Evolutionary conservation across 73 alveolate species (phyloP).

Genomic region (Paramecium primaurelia): DNA sequence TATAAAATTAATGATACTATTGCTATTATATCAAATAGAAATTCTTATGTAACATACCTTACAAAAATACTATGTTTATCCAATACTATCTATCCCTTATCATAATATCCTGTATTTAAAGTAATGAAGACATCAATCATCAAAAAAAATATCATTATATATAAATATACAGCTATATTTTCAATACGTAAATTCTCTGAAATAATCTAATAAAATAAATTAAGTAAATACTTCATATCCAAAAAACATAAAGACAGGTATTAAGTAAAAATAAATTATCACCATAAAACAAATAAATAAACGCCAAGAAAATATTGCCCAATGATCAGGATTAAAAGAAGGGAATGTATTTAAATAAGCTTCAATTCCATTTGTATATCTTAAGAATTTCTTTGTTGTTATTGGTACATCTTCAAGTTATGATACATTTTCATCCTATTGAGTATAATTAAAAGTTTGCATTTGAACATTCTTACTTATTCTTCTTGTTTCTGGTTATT

Average conservation of each 20-base stretch:
- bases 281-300: neutral
- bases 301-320: neutral
- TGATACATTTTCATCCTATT: neutral
- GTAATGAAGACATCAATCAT: neutral
- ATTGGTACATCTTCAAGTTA: neutral
- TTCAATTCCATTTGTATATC: neutral
- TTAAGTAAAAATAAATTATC: neutral
- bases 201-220: neutral
- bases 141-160: neutral
- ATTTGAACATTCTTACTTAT: neutral
- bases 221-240: slow-evolving; percentile 35
- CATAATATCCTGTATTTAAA: slow-evolving; percentile 29
- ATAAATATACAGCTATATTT: neutral
- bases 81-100: slow-evolving; percentile 3
- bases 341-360: neutral
- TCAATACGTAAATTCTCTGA: neutral
- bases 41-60: neutral
- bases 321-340: slow-evolving; percentile 31
- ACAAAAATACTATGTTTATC: neutral
- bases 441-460: neutral
- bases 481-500: neutral
- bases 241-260: slow-evolving; percentile 35
- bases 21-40: neutral
- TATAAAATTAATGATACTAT: neutral
- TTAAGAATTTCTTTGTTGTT: neutral